A percentile compares a stretch with the other conserved stretches of the same genome.
These are phyloP conservation scores for Sabuloglossum arenarium DNA, from an alignment of 495 filamentous ascomycete species.

Conservation along the genomic window DNA sequence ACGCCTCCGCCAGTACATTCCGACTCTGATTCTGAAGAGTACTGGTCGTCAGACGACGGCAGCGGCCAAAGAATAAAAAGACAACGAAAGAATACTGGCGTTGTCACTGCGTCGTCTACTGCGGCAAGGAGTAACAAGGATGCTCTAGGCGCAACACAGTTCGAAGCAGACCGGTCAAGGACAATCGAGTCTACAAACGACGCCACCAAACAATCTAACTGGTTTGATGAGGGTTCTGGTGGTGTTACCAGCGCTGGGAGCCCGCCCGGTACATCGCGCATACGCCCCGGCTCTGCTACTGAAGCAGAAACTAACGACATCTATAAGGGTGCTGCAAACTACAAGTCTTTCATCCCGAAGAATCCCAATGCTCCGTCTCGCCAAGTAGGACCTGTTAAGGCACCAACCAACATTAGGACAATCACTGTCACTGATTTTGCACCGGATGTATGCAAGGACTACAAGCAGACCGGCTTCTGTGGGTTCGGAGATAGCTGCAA, in stretches of 20 bases:
- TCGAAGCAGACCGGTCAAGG: slow-evolving; percentile 33
- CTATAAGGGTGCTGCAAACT: slow-evolving; percentile 56
- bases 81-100: slow-evolving; percentile 43
- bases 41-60: slow-evolving; percentile 61
- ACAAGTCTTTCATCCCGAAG: slow-evolving; percentile 55
- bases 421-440: slow-evolving; percentile 81
- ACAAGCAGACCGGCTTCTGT: slow-evolving; percentile 72
- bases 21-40: slow-evolving; percentile 26
- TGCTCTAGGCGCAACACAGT: slow-evolving; percentile 31
- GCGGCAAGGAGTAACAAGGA: slow-evolving; percentile 18
- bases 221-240: slow-evolving; percentile 53
- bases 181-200: slow-evolving; percentile 51
- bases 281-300: slow-evolving; percentile 12
- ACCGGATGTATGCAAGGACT: slow-evolving; percentile 92
- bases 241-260: slow-evolving; percentile 30
- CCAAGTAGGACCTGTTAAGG: slow-evolving; percentile 68
- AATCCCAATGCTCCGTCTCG: slow-evolving; percentile 58
- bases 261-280: slow-evolving; percentile 41
- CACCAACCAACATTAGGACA: slow-evolving; percentile 74
- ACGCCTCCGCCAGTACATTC: slow-evolving; percentile 49
- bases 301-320: slow-evolving; percentile 24
- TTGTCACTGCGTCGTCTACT: slow-evolving; percentile 30
- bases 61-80: slow-evolving; percentile 56
- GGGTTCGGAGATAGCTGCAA: slow-evolving; percentile 73
- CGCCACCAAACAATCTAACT: slow-evolving; percentile 82